These are phyloP conservation scores for Geotrichum restrictum DNA, from an alignment of 1,139 yeast genomes.

Conservation along the genomic window DNA sequence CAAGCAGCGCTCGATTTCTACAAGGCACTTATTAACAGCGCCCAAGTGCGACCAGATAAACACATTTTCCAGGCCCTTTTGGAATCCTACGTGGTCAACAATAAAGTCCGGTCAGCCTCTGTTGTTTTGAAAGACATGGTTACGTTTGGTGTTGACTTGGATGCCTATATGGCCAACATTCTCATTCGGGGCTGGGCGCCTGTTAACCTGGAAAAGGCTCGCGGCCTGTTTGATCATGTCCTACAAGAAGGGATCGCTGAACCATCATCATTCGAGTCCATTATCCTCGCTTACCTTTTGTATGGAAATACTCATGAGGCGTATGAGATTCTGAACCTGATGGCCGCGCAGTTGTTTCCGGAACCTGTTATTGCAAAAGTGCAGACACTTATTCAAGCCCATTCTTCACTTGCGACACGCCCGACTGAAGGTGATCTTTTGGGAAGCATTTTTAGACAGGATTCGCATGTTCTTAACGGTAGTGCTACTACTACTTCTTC, in stretches of 20 bases:
- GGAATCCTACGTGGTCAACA: constrained; percentile 40
- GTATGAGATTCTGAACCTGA: constrained; percentile 28
- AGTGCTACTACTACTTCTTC: not conserved
- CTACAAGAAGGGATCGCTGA: constrained; percentile 33
- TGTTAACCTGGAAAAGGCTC: constrained; percentile 34
- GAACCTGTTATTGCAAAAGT: constrained; percentile 32
- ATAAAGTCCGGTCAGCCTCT: constrained; percentile 33
- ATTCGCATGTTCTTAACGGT: not conserved
- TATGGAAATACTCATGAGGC: constrained; percentile 33
- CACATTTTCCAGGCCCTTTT: constrained; percentile 41
- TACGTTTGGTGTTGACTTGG: constrained; percentile 35
- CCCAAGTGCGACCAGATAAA: constrained; percentile 39
- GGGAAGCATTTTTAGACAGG: constrained; percentile 14
- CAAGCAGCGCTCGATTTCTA: constrained; percentile 39
- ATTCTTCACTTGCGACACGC: constrained; percentile 7
- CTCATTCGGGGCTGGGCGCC: constrained; percentile 42
- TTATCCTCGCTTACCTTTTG: constrained; percentile 37
- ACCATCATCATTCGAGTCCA: constrained; percentile 40
- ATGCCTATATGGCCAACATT: constrained; percentile 40
- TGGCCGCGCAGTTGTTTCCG: constrained; percentile 34
- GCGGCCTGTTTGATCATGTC: constrained; percentile 36
- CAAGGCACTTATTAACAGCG: constrained; percentile 30
- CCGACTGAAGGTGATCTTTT: constrained; percentile 19
- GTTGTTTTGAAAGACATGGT: constrained; percentile 39
- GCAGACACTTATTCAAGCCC: constrained; percentile 23